Evolutionary conservation across 768 basidiomycete genomes (phyloP).

Genomic region (Trametopsis cervina): DNA sequence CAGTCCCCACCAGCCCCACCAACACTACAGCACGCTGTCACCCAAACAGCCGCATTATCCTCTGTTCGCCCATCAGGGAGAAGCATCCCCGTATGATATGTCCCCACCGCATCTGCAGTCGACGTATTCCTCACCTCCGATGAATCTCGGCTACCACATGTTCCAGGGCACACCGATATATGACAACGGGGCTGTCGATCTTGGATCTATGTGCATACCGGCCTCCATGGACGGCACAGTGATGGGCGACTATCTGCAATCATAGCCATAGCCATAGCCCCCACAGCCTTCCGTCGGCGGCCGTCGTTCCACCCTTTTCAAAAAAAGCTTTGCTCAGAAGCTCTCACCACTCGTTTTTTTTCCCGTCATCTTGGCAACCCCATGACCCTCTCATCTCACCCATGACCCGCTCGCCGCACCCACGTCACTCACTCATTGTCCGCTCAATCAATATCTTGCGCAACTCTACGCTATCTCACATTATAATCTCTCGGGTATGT

Average conservation of each 20-base stretch:
- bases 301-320: background rate
- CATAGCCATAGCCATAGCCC: background rate
- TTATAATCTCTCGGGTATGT: background rate
- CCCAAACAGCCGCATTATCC: background rate
- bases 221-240: background rate
- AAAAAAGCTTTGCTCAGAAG: background rate
- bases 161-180: conserved; percentile 5
- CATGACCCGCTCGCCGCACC: background rate
- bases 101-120: background rate
- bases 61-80: background rate
- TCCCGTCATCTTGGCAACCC: background rate
- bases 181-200: conserved; percentile 11
- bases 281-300: background rate
- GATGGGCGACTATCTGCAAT: conserved; percentile 1
- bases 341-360: background rate
- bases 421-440: background rate
- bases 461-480: background rate
- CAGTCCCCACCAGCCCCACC: background rate
- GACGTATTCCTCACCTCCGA: background rate
- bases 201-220: conserved; percentile 12
- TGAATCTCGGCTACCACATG: background rate
- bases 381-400: background rate
- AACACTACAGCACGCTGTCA: background rate
- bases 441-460: background rate
- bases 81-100: background rate